A percentile compares a stretch with the other conserved stretches of the same genome.
phyloP scores from a whole-genome alignment of 2,329 filamentous ascomycete species.

The Helotiales sp. region DNA sequence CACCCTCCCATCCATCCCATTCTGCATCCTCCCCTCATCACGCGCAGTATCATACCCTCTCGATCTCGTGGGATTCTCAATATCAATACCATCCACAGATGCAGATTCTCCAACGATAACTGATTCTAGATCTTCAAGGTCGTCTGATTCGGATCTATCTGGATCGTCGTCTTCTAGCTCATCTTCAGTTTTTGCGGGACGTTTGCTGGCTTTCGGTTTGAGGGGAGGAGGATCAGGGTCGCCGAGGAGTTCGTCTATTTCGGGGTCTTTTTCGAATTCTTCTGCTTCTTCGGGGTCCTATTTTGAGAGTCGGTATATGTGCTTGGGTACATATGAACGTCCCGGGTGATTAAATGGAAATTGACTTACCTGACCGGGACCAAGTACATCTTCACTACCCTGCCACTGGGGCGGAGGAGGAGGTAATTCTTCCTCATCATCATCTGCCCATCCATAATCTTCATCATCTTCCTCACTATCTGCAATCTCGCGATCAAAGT shows the following conservation, averaged over 20 bases:
- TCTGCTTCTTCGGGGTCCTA: not conserved
- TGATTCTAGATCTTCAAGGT: too few relatives aligned
- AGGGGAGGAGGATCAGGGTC: too few relatives aligned
- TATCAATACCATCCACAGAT: too few relatives aligned
- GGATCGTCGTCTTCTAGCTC: not conserved
- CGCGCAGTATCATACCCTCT: too few relatives aligned
- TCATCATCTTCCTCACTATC: conserved; percentile 64
- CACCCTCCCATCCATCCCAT: not conserved
- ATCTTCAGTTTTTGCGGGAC: not conserved
- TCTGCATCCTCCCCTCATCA: not conserved
- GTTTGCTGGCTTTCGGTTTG: too few relatives aligned
- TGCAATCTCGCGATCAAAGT: conserved; percentile 56
- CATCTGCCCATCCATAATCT: conserved; percentile 71
- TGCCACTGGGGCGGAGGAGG: conserved; percentile 66
- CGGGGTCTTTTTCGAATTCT: conserved; percentile 16
- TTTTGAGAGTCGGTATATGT: too few relatives aligned
- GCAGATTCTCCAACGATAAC: too few relatives aligned
- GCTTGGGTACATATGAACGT: too few relatives aligned
- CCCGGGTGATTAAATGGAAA: too few relatives aligned
- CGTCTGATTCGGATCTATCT: too few relatives aligned
- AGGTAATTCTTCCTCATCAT: conserved; percentile 61
- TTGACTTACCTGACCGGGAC: conserved; percentile 34
- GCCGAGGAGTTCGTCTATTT: conserved; percentile 10
- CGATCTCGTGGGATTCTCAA: too few relatives aligned
- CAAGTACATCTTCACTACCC: conserved; percentile 63